A percentile compares a stretch with the other conserved stretches of the same genome.
phyloP scores from a whole-genome alignment of 2,329 filamentous ascomycete species.

The Zasmidium cellare region DNA sequence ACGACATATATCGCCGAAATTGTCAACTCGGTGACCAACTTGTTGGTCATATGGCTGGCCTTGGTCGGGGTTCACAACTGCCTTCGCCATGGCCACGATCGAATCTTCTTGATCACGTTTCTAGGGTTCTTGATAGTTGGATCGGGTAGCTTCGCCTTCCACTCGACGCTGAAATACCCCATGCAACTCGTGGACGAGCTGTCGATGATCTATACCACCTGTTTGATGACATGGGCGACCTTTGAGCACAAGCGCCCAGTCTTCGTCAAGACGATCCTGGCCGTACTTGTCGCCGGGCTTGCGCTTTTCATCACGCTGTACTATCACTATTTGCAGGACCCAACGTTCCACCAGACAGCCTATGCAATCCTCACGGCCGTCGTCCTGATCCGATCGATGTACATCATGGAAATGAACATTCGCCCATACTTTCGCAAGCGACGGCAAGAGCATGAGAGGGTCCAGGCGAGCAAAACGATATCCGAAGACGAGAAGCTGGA shows the following conservation, averaged over 20 bases:
- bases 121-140: slow-evolving; percentile 63
- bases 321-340: slow-evolving; percentile 81
- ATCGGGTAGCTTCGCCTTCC: slow-evolving; percentile 63
- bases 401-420: slow-evolving; percentile 70
- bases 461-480: slow-evolving; percentile 20
- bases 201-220: slow-evolving; percentile 72
- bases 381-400: slow-evolving; percentile 72
- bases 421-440: slow-evolving; percentile 55
- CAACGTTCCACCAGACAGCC: slow-evolving; percentile 77
- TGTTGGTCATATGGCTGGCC: slow-evolving; percentile 77
- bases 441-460: slow-evolving; percentile 38
- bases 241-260: slow-evolving; percentile 67
- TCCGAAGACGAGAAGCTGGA: slow-evolving; percentile 33
- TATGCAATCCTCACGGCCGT: slow-evolving; percentile 71
- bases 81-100: slow-evolving; percentile 68
- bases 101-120: slow-evolving; percentile 70
- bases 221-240: slow-evolving; percentile 69
- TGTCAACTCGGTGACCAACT: slow-evolving; percentile 78
- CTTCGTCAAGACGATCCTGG: slow-evolving; percentile 56
- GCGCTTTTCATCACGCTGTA: slow-evolving; percentile 70
- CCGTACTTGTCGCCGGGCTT: slow-evolving; percentile 53
- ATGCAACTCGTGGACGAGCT: slow-evolving; percentile 72
- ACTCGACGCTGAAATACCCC: slow-evolving; percentile 66
- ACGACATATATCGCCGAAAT: slow-evolving; percentile 76
- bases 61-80: slow-evolving; percentile 74